Evolutionary conservation across 116 monocot genomes (phyloP), one percentile per base, ranked within the genome.

Genomic region (Cymodocea nodosa): DNA sequence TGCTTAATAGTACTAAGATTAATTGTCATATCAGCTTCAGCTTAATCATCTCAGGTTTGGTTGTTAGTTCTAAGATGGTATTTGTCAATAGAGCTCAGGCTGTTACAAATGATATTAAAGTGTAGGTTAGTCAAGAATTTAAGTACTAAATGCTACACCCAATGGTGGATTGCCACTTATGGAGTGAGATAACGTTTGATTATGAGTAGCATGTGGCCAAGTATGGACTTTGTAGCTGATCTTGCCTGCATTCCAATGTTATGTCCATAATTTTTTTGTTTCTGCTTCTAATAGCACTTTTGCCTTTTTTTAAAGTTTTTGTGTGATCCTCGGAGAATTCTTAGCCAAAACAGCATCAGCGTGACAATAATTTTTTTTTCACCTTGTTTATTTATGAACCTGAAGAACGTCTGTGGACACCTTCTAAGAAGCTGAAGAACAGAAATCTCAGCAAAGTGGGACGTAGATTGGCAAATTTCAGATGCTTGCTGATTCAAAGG

Each of bases 361-460:
- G 15, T n/a, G 16, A 61, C n/a, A 15, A 35, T n/a, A 15, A 59
- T 52, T 18, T 52, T 12, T 64, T 40, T 44, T 63, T n/a, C n/a
- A 1, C 53, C 6, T 62, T 36, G 35, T 64, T 23, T 51, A 53
- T 64, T 23, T 51, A 53, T 61, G 15, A 17, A 54, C 15, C 3
- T 52, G 61, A 56, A 82, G 80, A 80, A 59, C 75, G 80, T 14
- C 50, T 80, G 35, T 81, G 81, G 81, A 64, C 73, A 14, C 58
- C 81, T 50, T 10, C 69, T 16, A 63, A 61, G n/a, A 81, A 73
- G 76, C 65, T 73, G 24, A 67, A 72, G 24, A 67, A 72, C 2
- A 56, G 68, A 19, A 55, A 73, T 35, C 68, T 73, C 30, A 71
- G 56, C 51, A 24, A 60, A 9, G 81, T 68, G 11, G 56, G 69